Percentiles rank a stretch among this genome's conserved stretches.
These are phyloP conservation scores for Starmerella sp. DNA, from an alignment of 805 yeast genomes.

Conservation along the genomic window DNA sequence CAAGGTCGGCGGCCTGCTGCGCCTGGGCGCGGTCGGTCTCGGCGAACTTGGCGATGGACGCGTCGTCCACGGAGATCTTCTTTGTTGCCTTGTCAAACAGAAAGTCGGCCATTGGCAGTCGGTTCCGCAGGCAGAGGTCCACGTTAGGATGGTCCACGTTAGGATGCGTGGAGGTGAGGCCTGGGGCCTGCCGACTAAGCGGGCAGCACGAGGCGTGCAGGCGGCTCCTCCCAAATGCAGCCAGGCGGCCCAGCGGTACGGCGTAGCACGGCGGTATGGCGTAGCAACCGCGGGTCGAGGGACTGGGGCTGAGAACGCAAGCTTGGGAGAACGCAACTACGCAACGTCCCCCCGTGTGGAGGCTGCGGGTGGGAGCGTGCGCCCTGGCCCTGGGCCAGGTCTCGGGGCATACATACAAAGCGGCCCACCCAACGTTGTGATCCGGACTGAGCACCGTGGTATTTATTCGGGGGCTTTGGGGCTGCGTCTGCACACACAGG, in stretches of 20 bases:
- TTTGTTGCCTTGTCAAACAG: constrained; percentile 16
- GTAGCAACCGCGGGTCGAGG: background rate
- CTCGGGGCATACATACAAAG: background rate
- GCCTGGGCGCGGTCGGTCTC: constrained; percentile 13
- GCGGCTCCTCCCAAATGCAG: background rate
- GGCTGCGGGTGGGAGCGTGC: background rate
- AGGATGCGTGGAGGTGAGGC: too few species aligned
- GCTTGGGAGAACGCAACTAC: background rate
- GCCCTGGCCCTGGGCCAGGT: background rate
- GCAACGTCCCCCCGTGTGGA: background rate
- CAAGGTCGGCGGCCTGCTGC: constrained; percentile 15
- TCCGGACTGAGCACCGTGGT: background rate
- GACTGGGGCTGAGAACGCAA: constrained; percentile 1
- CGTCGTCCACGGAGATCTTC: constrained; percentile 8
- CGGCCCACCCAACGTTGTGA: background rate
- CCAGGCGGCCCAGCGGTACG: too few species aligned
- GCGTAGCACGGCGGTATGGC: background rate
- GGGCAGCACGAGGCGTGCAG: background rate
- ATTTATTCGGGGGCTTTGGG: background rate
- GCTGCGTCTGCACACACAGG: background rate
- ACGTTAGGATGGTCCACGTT: too few species aligned
- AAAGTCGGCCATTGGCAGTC: constrained; percentile 10
- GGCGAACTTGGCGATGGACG: constrained; percentile 1
- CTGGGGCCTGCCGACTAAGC: background rate
- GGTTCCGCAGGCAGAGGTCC: background rate